phyloP scores from a whole-genome alignment of 78 protist genomes.

The Diacronema lutheri region DNA sequence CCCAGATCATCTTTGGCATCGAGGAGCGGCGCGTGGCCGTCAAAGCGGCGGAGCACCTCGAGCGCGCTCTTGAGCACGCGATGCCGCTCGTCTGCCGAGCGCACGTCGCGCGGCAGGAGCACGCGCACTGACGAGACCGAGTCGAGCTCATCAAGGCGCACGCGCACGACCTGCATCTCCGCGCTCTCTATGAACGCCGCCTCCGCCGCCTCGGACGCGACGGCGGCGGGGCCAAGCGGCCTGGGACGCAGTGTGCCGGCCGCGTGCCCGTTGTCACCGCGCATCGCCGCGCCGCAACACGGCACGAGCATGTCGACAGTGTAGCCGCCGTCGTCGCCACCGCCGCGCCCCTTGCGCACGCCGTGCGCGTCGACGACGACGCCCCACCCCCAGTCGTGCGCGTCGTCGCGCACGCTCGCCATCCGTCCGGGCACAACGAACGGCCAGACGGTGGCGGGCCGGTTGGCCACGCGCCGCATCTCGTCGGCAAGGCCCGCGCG shows the following conservation, averaged over 20 bases:
- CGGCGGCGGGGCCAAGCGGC: too few species aligned
- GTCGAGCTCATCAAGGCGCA: background rate
- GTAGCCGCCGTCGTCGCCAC: background rate
- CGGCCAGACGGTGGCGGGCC: constrained; percentile 65
- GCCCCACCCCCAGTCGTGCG: constrained; percentile 83
- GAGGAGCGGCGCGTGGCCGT: constrained; percentile 74
- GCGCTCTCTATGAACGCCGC: background rate
- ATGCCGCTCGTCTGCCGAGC: background rate
- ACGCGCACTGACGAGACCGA: constrained; percentile 20
- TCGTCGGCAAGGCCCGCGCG: constrained; percentile 37
- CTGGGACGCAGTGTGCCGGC: too few species aligned
- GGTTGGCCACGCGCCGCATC: constrained; percentile 43
- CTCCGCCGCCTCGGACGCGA: too few species aligned
- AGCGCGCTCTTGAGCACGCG: background rate
- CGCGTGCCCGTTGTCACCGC: background rate
- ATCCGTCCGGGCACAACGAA: constrained; percentile 83
- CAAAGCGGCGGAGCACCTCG: constrained; percentile 43
- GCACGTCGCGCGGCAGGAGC: constrained; percentile 25
- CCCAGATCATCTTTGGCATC: constrained; percentile 81
- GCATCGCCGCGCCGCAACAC: background rate
- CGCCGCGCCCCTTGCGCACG: background rate
- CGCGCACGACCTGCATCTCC: background rate
- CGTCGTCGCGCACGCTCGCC: constrained; percentile 36
- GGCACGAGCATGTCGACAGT: background rate
- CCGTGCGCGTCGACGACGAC: constrained; percentile 31